Conservation (phyloP, 192 early-diverging fungal species). For the Umbelopsis ramanniana region DNA sequence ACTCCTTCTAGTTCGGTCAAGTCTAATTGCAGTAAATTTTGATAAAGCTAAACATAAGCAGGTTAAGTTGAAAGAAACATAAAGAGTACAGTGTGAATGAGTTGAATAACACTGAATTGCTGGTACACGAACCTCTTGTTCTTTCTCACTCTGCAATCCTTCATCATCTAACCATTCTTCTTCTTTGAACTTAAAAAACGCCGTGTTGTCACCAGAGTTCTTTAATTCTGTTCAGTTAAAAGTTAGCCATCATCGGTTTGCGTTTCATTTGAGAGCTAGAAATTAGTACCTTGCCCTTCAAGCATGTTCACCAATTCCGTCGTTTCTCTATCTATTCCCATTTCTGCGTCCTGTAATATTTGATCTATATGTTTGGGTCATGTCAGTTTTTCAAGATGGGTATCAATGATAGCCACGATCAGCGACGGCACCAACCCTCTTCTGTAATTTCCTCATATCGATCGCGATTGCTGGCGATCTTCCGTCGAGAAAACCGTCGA, state of each 20-base stretch:
- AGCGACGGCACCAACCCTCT: conserved; percentile 27
- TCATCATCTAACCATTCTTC: conserved; percentile 25
- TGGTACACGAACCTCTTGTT: background rate
- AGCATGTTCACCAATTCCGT: conserved; percentile 36
- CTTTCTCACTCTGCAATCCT: background rate
- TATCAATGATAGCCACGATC: background rate
- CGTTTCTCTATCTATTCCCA: conserved; percentile 43
- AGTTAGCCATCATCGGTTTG: background rate
- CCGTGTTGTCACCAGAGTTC: background rate
- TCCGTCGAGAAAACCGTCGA: conserved; percentile 29
- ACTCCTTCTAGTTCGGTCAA: conserved; percentile 21
- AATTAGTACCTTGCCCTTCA: conserved; percentile 26
- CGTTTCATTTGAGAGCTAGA: background rate
- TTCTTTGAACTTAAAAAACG: conserved; percentile 42
- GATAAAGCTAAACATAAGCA: conserved; percentile 18
- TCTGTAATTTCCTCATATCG: conserved; percentile 33
- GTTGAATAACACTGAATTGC: too few species aligned
- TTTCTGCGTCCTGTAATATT: conserved; percentile 31
- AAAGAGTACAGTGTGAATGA: too few species aligned
- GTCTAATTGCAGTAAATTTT: conserved; percentile 28
- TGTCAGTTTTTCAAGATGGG: background rate
- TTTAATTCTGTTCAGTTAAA: background rate
- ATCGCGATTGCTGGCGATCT: conserved; percentile 31
- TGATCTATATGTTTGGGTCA: conserved; percentile 6
- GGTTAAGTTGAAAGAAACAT: background rate